phyloP scores from a whole-genome alignment of 2,329 filamentous ascomycete genomes.

The Monosporascus cannonballus region DNA sequence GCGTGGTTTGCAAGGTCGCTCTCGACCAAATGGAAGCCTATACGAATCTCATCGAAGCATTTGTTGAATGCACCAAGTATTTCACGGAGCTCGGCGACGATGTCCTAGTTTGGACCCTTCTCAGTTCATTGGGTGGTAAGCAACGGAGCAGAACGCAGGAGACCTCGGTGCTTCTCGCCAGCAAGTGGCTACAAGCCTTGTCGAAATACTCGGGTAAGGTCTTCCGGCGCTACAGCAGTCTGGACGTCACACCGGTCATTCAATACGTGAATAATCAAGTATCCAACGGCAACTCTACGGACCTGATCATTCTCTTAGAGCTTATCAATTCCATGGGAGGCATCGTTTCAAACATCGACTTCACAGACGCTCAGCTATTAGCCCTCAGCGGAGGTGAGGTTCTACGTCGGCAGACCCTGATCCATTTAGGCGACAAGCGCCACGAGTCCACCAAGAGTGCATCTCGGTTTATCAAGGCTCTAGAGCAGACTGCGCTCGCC shows the following conservation, averaged over 20 bases:
- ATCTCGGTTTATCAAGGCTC: conserved; percentile 69
- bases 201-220: conserved; percentile 88
- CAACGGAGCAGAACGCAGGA: conserved; percentile 57
- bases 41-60: conserved; percentile 87
- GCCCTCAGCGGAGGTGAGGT: conserved; percentile 83
- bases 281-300: conserved; percentile 74
- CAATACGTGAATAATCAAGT: conserved; percentile 88
- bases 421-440: conserved; percentile 74
- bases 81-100: conserved; percentile 92
- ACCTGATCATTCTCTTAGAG: conserved; percentile 86
- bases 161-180: conserved; percentile 66
- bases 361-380: conserved; percentile 80
- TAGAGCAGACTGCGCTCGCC: conserved; percentile 72
- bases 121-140: conserved; percentile 63
- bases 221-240: conserved; percentile 76
- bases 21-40: conserved; percentile 91
- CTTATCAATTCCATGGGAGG: conserved; percentile 91
- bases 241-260: conserved; percentile 79
- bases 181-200: conserved; percentile 84
- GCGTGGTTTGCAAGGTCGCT: conserved; percentile 83
- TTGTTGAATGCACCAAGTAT: conserved; percentile 91
- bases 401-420: conserved; percentile 73
- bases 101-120: conserved; percentile 84
- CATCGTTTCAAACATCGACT: conserved; percentile 78
- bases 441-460: conserved; percentile 70